phyloP scores from a whole-genome alignment of 2,329 filamentous ascomycete species.

The Sclerotinia nivalis region DNA sequence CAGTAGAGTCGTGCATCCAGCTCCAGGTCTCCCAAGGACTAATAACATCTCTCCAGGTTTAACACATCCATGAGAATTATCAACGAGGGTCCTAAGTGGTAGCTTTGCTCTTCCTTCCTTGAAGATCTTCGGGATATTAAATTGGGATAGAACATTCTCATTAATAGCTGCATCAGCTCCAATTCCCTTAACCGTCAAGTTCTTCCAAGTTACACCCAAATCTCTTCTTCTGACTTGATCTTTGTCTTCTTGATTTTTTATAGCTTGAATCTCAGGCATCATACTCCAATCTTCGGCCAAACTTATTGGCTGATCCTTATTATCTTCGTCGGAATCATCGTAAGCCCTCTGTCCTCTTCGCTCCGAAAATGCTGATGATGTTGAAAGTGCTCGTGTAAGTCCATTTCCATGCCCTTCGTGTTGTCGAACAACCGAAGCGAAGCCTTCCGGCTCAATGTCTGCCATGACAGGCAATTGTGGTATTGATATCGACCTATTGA shows the following conservation, averaged over 20 bases:
- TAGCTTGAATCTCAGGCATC: slow-evolving; percentile 37
- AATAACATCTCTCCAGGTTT: slow-evolving; percentile 73
- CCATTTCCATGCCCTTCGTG: background rate
- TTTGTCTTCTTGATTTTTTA: slow-evolving; percentile 32
- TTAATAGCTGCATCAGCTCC: slow-evolving; percentile 38
- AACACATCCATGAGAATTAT: slow-evolving; percentile 66
- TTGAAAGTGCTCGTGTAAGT: slow-evolving; percentile 27
- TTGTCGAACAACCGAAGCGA: slow-evolving; percentile 17
- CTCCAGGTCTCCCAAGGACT: slow-evolving; percentile 67
- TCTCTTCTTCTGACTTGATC: slow-evolving; percentile 40
- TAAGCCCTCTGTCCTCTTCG: slow-evolving; percentile 27
- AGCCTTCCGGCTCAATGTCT: slow-evolving; percentile 28
- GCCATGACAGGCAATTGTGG: slow-evolving; percentile 23
- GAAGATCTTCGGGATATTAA: slow-evolving; percentile 30
- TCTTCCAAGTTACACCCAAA: slow-evolving; percentile 39
- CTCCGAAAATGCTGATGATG: slow-evolving; percentile 25
- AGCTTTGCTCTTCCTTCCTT: slow-evolving; percentile 57
- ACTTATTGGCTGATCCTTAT: slow-evolving; percentile 28
- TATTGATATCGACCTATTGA: background rate
- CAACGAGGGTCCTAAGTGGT: slow-evolving; percentile 63
- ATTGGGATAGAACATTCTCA: slow-evolving; percentile 38
- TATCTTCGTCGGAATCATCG: slow-evolving; percentile 32
- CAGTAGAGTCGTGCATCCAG: slow-evolving; percentile 70
- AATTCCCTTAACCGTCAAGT: slow-evolving; percentile 39
- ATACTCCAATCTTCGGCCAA: slow-evolving; percentile 35